Evolutionary conservation across 768 basidiomycete species (phyloP).

Genomic region (Botryobasidium botryosum): DNA sequence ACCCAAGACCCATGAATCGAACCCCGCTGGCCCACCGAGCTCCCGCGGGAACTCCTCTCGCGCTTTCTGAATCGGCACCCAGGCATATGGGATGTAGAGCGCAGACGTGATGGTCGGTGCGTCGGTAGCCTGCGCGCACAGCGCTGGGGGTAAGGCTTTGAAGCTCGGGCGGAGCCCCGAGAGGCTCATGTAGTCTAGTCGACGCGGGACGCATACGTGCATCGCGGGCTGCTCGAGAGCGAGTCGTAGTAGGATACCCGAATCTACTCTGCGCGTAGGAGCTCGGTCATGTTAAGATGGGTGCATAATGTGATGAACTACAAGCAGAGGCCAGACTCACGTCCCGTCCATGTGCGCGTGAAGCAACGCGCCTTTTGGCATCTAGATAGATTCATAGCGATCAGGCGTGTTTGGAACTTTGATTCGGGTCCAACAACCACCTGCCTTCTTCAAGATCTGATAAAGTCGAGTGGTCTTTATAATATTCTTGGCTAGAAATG

Average conservation of each 20-base stretch:
- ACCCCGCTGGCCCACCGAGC: slow-evolving; percentile 34
- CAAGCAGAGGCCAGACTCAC: slow-evolving; percentile 7
- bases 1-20: slow-evolving; percentile 47
- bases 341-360: slow-evolving; percentile 57
- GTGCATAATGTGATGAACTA: too few species aligned
- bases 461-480: slow-evolving; percentile 49
- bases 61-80: slow-evolving; percentile 40
- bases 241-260: slow-evolving; percentile 31
- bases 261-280: slow-evolving; percentile 31
- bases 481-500: slow-evolving; percentile 29
- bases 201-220: slow-evolving; percentile 34
- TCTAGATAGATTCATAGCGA: too few species aligned
- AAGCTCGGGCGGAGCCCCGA: slow-evolving; percentile 39
- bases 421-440: too few species aligned
- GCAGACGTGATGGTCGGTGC: slow-evolving; percentile 24
- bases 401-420: too few species aligned
- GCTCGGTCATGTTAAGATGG: too few species aligned
- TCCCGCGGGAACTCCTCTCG: slow-evolving; percentile 32
- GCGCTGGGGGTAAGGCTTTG: slow-evolving; percentile 32
- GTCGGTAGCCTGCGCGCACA: slow-evolving; percentile 10
- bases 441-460: slow-evolving; percentile 40
- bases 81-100: slow-evolving; percentile 29
- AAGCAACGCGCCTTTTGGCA: slow-evolving; percentile 67
- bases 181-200: slow-evolving; percentile 26
- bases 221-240: slow-evolving; percentile 41